A percentile compares a stretch with the other conserved stretches of the same genome.
Evolutionary conservation across 495 filamentous ascomycete genomes (phyloP).

Genomic region (Thozetella sp.): DNA sequence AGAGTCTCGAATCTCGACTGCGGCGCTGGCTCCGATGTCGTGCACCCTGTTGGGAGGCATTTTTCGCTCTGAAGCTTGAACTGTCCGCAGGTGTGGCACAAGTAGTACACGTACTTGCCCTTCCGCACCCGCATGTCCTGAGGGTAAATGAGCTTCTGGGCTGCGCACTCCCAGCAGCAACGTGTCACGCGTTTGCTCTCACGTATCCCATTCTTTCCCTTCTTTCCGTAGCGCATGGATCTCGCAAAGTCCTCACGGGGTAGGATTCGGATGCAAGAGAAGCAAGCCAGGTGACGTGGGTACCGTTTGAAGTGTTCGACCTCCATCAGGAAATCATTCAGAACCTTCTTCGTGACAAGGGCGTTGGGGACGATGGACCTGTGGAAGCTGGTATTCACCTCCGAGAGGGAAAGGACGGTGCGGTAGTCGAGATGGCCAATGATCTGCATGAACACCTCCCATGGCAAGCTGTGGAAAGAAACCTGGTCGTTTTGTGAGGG

Average conservation of each 20-base stretch:
- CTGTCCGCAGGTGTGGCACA: conserved; percentile 3
- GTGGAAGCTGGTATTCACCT: conserved; percentile 5
- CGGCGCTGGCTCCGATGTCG: neutral
- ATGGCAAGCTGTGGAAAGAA: conserved; percentile 11
- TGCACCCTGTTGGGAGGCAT: neutral
- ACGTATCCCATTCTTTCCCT: neutral
- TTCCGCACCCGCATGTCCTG: neutral
- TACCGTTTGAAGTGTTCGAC: conserved; percentile 13
- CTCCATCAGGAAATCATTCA: conserved; percentile 6
- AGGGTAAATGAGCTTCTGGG: conserved; percentile 4
- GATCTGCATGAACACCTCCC: conserved; percentile 13
- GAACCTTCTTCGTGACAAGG: neutral
- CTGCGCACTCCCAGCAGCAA: conserved; percentile 17
- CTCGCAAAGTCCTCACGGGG: neutral
- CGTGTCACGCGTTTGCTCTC: neutral
- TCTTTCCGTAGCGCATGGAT: neutral
- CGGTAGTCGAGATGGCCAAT: conserved; percentile 7
- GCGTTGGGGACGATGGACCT: conserved; percentile 7
- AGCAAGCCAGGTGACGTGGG: conserved; percentile 9
- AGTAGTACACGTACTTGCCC: conserved; percentile 3
- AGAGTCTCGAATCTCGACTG: conserved; percentile 8
- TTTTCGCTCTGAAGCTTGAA: neutral
- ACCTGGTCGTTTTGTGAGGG: too few species aligned
- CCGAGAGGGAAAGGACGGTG: conserved; percentile 7
- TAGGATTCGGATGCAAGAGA: conserved; percentile 6